phyloP scores from a whole-genome alignment of 148 eudicot genomes.

The Mesembryanthemum crystallinum region DNA sequence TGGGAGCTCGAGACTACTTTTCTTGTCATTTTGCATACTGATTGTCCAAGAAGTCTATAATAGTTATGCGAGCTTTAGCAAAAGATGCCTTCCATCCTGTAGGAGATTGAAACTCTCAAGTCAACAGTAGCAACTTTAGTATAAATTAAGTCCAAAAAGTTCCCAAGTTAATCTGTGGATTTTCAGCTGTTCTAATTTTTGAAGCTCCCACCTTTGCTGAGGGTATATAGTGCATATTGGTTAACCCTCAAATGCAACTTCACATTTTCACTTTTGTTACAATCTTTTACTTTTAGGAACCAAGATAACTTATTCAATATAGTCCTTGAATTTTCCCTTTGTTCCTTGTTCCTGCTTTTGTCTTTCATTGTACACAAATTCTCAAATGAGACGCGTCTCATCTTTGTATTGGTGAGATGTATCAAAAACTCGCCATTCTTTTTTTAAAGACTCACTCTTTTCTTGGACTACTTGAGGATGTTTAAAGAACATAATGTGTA shows the following conservation, averaged over 20 bases:
- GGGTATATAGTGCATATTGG: not conserved
- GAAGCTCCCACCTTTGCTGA: not conserved
- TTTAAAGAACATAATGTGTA: no score
- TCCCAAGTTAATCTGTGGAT: not conserved
- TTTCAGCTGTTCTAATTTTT: not conserved
- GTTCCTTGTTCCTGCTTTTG: no score
- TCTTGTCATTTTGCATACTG: not conserved
- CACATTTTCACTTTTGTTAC: not conserved
- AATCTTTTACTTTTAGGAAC: not conserved
- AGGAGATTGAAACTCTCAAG: not conserved
- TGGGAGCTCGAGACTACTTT: not conserved
- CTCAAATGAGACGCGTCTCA: no score
- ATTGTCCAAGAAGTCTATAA: conserved; percentile 3
- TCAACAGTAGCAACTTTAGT: not conserved
- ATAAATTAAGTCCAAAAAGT: not conserved
- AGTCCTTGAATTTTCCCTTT: no score
- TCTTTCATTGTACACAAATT: no score
- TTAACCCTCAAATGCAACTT: not conserved
- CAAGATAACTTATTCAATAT: not conserved
- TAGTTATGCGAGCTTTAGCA: not conserved
- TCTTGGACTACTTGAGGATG: no score
- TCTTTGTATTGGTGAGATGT: no score
- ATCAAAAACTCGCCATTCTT: no score
- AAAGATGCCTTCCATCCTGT: not conserved
- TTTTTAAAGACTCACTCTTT: no score